These are phyloP conservation scores for Dactylonectria estremocensis DNA, from an alignment of 2,329 filamentous ascomycete species.

Conservation along the genomic window DNA sequence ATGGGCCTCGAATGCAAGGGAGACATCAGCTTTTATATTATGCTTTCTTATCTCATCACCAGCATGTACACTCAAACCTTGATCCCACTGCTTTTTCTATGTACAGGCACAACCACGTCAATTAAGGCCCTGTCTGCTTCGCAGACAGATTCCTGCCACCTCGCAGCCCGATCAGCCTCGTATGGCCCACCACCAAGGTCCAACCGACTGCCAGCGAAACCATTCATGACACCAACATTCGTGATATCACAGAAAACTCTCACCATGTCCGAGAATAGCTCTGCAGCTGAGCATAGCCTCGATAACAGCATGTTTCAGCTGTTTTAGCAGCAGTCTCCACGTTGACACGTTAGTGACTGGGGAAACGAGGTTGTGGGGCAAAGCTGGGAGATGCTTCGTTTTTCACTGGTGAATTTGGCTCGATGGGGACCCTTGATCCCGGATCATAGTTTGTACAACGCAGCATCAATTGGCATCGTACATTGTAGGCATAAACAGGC, in stretches of 20 bases:
- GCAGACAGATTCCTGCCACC: neutral
- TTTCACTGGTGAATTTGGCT: neutral
- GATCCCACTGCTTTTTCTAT: neutral
- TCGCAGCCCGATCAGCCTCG: neutral
- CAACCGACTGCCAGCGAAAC: conserved; percentile 15
- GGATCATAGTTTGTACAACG: conserved; percentile 1
- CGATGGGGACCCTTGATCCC: neutral
- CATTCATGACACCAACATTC: neutral
- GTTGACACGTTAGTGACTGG: conserved; percentile 6
- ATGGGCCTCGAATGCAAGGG: neutral
- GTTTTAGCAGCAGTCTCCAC: neutral
- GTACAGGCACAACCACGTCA: neutral
- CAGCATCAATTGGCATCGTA: neutral
- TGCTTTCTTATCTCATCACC: neutral
- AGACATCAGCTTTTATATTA: neutral
- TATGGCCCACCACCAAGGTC: no score
- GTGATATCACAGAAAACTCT: conserved; percentile 8
- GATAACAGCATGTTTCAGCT: conserved; percentile 21
- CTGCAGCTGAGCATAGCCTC: conserved; percentile 4
- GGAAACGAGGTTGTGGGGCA: neutral
- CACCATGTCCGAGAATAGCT: conserved; percentile 2
- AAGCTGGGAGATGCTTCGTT: neutral
- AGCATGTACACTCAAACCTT: neutral
- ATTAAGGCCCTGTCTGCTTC: neutral
- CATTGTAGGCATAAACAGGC: neutral